phyloP scores from a whole-genome alignment of 2,329 filamentous ascomycete genomes.

The Ophiostoma populinum region DNA sequence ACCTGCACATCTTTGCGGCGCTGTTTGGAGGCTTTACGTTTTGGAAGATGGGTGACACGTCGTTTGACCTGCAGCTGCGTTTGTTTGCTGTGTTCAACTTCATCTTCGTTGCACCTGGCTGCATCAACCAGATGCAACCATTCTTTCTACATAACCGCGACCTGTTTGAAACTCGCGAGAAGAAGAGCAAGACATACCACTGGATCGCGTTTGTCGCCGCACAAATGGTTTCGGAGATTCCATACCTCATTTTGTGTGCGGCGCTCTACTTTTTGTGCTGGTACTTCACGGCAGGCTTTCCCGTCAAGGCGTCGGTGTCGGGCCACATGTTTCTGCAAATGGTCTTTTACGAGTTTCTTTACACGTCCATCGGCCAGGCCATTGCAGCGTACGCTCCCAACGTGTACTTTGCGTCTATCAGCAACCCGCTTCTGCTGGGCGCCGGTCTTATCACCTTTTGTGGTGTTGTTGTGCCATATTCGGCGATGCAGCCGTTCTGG shows the following conservation, averaged over 20 bases:
- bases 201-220: constrained; percentile 76
- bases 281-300: constrained; percentile 74
- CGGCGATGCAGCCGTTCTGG: constrained; percentile 52
- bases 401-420: constrained; percentile 47
- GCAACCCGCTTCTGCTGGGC: constrained; percentile 32
- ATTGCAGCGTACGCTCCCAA: constrained; percentile 54
- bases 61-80: constrained; percentile 70
- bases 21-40: constrained; percentile 77
- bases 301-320: constrained; percentile 48
- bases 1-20: constrained; percentile 45
- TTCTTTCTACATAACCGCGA: constrained; percentile 69
- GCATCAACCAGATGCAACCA: constrained; percentile 69
- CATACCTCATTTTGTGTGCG: constrained; percentile 63
- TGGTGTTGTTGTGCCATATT: constrained; percentile 40
- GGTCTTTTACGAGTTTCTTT: constrained; percentile 53
- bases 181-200: constrained; percentile 66
- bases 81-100: constrained; percentile 79
- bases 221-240: constrained; percentile 69
- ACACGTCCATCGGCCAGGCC: constrained; percentile 55
- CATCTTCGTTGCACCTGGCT: constrained; percentile 62
- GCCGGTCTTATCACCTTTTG: constrained; percentile 42
- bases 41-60: constrained; percentile 50
- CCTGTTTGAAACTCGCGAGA: constrained; percentile 71
- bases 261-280: constrained; percentile 50
- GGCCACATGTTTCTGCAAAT: constrained; percentile 50